Percentiles rank a stretch among this genome's conserved stretches.
phyloP scores from a whole-genome alignment of 2,329 filamentous ascomycete genomes.

The Boeremia lycopersici region DNA sequence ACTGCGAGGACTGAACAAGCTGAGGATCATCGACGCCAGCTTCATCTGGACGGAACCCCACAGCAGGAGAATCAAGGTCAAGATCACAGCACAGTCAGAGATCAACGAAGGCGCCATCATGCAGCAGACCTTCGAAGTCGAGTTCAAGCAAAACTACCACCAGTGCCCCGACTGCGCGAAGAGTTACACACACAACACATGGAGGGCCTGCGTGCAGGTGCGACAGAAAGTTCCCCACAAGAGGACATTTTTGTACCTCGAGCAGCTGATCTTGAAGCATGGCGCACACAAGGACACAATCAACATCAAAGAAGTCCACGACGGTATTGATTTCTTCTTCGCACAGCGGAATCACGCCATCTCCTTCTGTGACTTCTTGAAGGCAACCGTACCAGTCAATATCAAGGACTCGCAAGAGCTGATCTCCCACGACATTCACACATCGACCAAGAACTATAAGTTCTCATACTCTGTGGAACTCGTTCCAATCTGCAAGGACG shows the following conservation, averaged over 20 bases:
- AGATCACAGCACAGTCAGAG: slow-evolving; percentile 87
- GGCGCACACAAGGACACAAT: slow-evolving; percentile 81
- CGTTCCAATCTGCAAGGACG: slow-evolving; percentile 95
- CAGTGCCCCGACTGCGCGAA: slow-evolving; percentile 90
- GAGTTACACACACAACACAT: slow-evolving; percentile 95
- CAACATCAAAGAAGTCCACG: slow-evolving; percentile 97
- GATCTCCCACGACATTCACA: slow-evolving; percentile 92
- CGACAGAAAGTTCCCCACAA: slow-evolving; percentile 97
- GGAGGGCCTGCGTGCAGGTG: slow-evolving; percentile 91
- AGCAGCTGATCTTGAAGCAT: slow-evolving; percentile 96
- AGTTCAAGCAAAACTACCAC: slow-evolving; percentile 88
- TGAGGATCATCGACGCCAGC: slow-evolving; percentile 91
- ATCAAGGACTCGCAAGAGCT: slow-evolving; percentile 88
- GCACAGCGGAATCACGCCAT: slow-evolving; percentile 87
- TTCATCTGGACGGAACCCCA: slow-evolving; percentile 99
- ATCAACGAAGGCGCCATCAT: slow-evolving; percentile 71
- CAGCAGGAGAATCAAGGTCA: slow-evolving; percentile 88
- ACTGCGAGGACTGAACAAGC: slow-evolving; percentile 82
- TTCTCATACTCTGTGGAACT: slow-evolving; percentile 89
- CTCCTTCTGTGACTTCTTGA: slow-evolving; percentile 88
- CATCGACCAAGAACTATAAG: slow-evolving; percentile 89
- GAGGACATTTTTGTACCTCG: slow-evolving; percentile 80
- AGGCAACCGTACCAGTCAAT: slow-evolving; percentile 77
- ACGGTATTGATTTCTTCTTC: slow-evolving; percentile 97
- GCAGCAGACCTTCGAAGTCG: slow-evolving; percentile 94